A percentile compares a stretch with the other conserved stretches of the same genome.
Evolutionary conservation across 257 asterid genomes (phyloP).

Genomic region (Eucommia ulmoides): DNA sequence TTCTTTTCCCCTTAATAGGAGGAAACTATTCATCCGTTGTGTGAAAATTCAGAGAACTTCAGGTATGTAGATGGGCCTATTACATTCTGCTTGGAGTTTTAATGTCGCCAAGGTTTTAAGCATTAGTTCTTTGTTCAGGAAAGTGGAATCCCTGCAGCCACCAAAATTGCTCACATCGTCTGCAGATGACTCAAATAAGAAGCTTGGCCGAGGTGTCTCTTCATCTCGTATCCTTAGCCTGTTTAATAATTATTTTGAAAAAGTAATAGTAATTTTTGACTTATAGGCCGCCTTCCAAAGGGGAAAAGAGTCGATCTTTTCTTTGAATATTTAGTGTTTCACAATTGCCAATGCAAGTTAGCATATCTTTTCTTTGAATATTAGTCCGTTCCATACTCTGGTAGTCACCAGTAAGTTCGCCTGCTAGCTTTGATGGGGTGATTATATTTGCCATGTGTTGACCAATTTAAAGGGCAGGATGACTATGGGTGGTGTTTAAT

Average conservation of each 20-base stretch:
- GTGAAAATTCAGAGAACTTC: constrained; percentile 38
- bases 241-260: constrained; percentile 9
- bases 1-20: constrained; percentile 37
- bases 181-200: constrained; percentile 67
- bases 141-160: constrained; percentile 45
- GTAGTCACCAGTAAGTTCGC: too few species aligned
- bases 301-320: too few species aligned
- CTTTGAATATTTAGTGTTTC: too few species aligned
- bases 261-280: constrained; percentile 9
- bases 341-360: too few species aligned
- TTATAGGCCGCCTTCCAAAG: background rate
- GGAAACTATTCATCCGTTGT: constrained; percentile 25
- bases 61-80: constrained; percentile 31
- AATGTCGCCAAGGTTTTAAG: constrained; percentile 12
- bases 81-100: constrained; percentile 6
- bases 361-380: too few species aligned
- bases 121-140: constrained; percentile 38
- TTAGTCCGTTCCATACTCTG: too few species aligned
- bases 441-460: too few species aligned
- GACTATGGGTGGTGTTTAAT: too few species aligned
- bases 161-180: constrained; percentile 59
- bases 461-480: too few species aligned
- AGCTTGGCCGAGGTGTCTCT: constrained; percentile 40
- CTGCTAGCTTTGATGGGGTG: too few species aligned
- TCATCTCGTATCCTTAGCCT: constrained; percentile 78